phyloP scores from a whole-genome alignment of 2,329 filamentous ascomycete genomes.

The Exophiala sp. region DNA sequence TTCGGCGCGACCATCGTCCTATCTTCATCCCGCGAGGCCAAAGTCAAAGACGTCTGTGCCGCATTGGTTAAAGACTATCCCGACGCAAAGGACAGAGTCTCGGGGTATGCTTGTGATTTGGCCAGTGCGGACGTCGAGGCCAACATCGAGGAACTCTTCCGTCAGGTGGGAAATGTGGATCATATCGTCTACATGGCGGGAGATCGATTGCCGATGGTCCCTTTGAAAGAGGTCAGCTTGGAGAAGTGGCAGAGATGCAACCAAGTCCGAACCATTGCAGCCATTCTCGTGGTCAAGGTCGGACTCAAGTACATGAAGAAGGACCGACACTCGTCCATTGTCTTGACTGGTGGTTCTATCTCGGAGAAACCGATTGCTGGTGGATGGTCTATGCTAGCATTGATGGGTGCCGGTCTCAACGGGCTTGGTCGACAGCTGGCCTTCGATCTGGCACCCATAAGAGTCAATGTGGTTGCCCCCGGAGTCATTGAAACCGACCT shows the following conservation, averaged over 20 bases:
- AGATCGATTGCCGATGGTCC: conserved; percentile 39
- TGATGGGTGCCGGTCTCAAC: conserved; percentile 48
- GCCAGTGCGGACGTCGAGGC: conserved; percentile 43
- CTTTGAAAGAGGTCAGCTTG: conserved; percentile 41
- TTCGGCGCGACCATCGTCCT: conserved; percentile 54
- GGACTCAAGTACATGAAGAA: conserved; percentile 38
- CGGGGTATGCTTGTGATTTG: conserved; percentile 47
- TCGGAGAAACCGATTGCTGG: conserved; percentile 47
- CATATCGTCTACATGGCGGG: conserved; percentile 56
- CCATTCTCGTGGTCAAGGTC: conserved; percentile 50
- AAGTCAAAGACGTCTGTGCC: conserved; percentile 45
- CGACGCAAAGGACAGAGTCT: conserved; percentile 35
- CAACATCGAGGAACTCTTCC: conserved; percentile 45
- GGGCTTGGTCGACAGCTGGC: conserved; percentile 53
- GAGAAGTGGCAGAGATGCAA: conserved; percentile 40
- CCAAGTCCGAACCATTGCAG: conserved; percentile 48
- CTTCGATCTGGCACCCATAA: conserved; percentile 56
- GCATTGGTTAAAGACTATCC: conserved; percentile 43
- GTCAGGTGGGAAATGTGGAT: conserved; percentile 37
- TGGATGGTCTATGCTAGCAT: conserved; percentile 45
- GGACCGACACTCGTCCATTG: conserved; percentile 46
- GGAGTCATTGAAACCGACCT: conserved; percentile 50
- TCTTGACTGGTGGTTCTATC: conserved; percentile 51
- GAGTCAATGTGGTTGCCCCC: conserved; percentile 58
- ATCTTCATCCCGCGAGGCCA: conserved; percentile 51